Percentiles rank a stretch among this genome's conserved stretches.
These are phyloP conservation scores for Microbotryum lychnidis-dioicae DNA, from an alignment of 1,284 basidiomycete species.

Conservation along the genomic window DNA sequence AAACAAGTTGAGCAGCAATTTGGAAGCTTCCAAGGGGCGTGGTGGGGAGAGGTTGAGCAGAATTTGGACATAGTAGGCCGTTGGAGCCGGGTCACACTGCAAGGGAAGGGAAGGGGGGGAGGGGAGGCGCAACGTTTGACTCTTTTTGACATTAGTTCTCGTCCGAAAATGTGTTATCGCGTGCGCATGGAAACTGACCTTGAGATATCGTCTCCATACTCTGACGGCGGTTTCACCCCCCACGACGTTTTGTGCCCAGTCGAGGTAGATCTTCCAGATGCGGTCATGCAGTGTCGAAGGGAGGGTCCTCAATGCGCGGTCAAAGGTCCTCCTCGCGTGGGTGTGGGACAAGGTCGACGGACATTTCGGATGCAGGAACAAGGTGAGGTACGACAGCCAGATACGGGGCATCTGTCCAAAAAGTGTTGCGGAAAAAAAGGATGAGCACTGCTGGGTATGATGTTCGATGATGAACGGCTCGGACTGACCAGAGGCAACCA, in stretches of 20 bases:
- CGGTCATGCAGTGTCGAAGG: slow-evolving; percentile 89
- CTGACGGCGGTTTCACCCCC: slow-evolving; percentile 78
- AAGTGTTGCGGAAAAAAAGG: not conserved
- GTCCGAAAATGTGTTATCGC: not conserved
- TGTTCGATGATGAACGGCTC: not conserved
- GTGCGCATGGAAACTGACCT: slow-evolving; percentile 41
- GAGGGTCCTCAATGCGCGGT: slow-evolving; percentile 86
- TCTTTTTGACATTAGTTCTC: too few relatives aligned
- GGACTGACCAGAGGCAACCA: slow-evolving; percentile 76
- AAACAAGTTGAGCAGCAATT: slow-evolving; percentile 74
- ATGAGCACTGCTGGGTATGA: not conserved
- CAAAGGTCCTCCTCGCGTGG: slow-evolving; percentile 87
- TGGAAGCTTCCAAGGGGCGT: slow-evolving; percentile 88
- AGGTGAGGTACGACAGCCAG: slow-evolving; percentile 86
- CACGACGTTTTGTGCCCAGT: slow-evolving; percentile 63
- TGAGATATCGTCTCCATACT: slow-evolving; percentile 83
- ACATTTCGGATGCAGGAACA: slow-evolving; percentile 84
- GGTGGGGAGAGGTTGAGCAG: slow-evolving; percentile 55
- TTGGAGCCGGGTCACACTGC: slow-evolving; percentile 67
- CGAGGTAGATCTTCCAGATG: slow-evolving; percentile 89
- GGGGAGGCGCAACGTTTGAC: not conserved
- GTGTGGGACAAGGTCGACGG: slow-evolving; percentile 75
- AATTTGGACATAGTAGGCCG: slow-evolving; percentile 73
- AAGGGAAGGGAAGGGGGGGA: not conserved
- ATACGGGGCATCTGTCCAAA: slow-evolving; percentile 68